Base-by-base conservation (phyloP, 2,329 filamentous ascomycete species). In the Aspergillus sp. region DNA sequence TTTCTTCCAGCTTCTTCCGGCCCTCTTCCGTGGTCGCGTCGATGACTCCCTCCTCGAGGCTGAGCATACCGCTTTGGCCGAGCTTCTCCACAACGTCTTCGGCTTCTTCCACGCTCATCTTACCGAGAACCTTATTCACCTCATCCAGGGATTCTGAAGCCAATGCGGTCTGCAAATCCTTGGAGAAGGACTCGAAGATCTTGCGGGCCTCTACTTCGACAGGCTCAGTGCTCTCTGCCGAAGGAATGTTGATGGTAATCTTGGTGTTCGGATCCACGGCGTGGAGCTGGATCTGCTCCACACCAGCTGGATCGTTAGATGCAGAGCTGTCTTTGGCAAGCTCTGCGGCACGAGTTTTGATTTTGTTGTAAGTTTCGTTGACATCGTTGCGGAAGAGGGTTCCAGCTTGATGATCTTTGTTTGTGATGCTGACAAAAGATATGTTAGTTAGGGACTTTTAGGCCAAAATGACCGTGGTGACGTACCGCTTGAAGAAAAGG, bases 281-380 rank as follows among this genome's bases (percentile, higher is more conserved):
- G 69, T 99, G 94, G 44, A 99, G 81, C 73, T 99, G 95, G 61
- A 99, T 99, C 73, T 96, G 93, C 76, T 99, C 94, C 9, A 95
- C 88, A 17, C 87, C 90, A 20, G 80, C 83, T 2, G 74, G 73
- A 7, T 77, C 76, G 42, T 73, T 70, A 17, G 77, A 78, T 5
- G 76, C 79, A 42, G 79, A 74, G 52, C 78, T 73, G 61, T 87
- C 79, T 57, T 82, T 82, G 38, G 77, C 79, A 58, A 96, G 87
- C 71, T 95, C 89, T 6, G 81, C 79, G 1, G 88, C 85, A 45
- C 94, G 85, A 22, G 79, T 85, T 64, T 85, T 85, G 71, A 99
- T 97, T 49, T 87, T 85, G 64, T 80, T 79, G 73, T 95, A 96
- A 3, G 92, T 97, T 36, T 86, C 85, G 65, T 90, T 87, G 42